Conservation (phyloP, 208 protist genomes). For the Balamuthia mandrillaris region DNA sequence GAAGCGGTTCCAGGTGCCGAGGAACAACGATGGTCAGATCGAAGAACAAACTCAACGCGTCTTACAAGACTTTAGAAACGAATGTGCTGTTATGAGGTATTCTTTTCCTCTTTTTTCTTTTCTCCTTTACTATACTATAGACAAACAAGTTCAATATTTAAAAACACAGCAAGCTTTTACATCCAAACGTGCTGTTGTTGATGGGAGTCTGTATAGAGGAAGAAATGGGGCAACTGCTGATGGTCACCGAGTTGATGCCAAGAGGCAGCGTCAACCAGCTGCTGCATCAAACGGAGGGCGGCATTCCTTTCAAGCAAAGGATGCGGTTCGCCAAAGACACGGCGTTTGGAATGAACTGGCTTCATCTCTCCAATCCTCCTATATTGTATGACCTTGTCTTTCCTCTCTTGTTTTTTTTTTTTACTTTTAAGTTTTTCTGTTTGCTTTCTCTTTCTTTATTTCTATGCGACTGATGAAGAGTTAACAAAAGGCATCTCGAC, state of each 20-base stretch:
- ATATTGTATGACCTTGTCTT: not conserved
- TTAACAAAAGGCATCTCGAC: not conserved
- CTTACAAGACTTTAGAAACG: constrained; percentile 24
- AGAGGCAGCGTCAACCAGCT: not conserved
- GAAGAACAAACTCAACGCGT: too few species aligned
- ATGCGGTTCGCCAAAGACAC: constrained; percentile 32
- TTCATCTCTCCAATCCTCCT: constrained; percentile 32
- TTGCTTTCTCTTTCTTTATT: not conserved
- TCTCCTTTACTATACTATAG: not conserved
- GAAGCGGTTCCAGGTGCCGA: too few species aligned
- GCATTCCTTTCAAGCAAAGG: constrained; percentile 16
- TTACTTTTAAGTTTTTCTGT: not conserved
- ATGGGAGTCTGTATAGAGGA: constrained; percentile 35
- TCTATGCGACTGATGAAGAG: not conserved
- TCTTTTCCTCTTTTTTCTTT: not conserved
- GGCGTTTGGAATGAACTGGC: constrained; percentile 6
- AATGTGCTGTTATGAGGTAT: constrained; percentile 27
- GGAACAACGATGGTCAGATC: too few species aligned
- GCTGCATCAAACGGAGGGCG: constrained; percentile 20
- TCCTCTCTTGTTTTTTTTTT: not conserved
- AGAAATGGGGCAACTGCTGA: constrained; percentile 13
- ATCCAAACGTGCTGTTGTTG: constrained; percentile 17
- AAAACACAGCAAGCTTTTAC: not conserved
- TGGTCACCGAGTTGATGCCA: constrained; percentile 32
- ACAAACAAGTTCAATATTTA: not conserved